These are phyloP conservation scores for Mycena albidolilacea DNA, from an alignment of 768 basidiomycete genomes.

Conservation along the genomic window DNA sequence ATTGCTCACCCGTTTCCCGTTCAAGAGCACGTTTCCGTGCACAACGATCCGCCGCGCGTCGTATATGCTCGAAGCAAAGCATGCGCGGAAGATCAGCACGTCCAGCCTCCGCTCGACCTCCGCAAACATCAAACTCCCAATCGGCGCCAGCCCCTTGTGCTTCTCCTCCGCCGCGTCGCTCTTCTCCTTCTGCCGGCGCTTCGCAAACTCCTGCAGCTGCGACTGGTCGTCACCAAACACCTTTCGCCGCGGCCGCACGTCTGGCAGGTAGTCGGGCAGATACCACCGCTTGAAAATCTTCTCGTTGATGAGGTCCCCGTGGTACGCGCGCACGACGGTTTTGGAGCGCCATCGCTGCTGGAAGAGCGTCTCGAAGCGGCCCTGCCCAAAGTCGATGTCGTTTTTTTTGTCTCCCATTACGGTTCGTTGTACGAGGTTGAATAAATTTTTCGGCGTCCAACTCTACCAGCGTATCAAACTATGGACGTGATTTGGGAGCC, in stretches of 20 bases:
- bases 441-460: constrained; percentile 92
- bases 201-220: constrained; percentile 71
- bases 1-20: constrained; percentile 85
- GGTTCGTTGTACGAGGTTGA: constrained; percentile 89
- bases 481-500: constrained; percentile 1
- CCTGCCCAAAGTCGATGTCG: constrained; percentile 72
- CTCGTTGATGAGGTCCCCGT: constrained; percentile 95
- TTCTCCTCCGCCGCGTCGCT: constrained; percentile 66
- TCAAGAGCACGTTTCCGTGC: constrained; percentile 89
- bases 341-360: constrained; percentile 95
- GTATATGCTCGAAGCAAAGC: constrained; percentile 91
- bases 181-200: constrained; percentile 64
- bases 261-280: constrained; percentile 88
- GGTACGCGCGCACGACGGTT: constrained; percentile 91
- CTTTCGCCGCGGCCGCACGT: constrained; percentile 77
- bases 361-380: constrained; percentile 76
- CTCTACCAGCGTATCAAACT: constrained; percentile 64
- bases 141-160: constrained; percentile 82
- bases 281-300: constrained; percentile 97
- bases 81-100: constrained; percentile 90
- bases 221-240: constrained; percentile 61
- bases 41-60: constrained; percentile 90
- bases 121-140: constrained; percentile 94
- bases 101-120: constrained; percentile 97
- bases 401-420: constrained; percentile 56